Evolutionary conservation across 805 yeast genomes (phyloP).

Genomic region (Groenewaldozyma salmanticensis): DNA sequence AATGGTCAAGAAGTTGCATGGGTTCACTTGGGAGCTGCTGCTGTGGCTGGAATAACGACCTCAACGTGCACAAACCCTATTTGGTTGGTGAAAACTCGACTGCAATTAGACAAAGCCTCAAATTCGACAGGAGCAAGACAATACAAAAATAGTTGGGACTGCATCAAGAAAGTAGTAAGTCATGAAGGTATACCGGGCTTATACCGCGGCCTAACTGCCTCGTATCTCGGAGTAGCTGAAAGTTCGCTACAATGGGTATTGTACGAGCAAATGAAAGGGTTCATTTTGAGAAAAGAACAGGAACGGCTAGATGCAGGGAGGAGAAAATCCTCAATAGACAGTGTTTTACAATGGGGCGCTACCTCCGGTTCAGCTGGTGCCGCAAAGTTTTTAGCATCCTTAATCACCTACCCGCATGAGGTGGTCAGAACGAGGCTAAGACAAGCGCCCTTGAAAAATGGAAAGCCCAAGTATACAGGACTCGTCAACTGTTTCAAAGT

Average conservation of each 20-base stretch:
- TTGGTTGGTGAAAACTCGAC: slow-evolving; percentile 91
- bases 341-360: slow-evolving; percentile 82
- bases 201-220: slow-evolving; percentile 87
- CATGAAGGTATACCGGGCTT: slow-evolving; percentile 74
- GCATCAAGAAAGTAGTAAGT: slow-evolving; percentile 55
- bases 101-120: slow-evolving; percentile 69
- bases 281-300: slow-evolving; percentile 46
- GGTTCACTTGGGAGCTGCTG: slow-evolving; percentile 80
- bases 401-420: slow-evolving; percentile 94
- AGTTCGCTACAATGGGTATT: slow-evolving; percentile 93
- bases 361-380: slow-evolving; percentile 97
- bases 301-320: slow-evolving; percentile 29
- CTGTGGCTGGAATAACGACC: slow-evolving; percentile 86
- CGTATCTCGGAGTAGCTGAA: slow-evolving; percentile 88
- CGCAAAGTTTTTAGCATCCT: slow-evolving; percentile 87
- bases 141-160: slow-evolving; percentile 81
- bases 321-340: slow-evolving; percentile 41
- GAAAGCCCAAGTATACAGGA: slow-evolving; percentile 82
- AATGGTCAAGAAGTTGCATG: slow-evolving; percentile 71
- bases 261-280: slow-evolving; percentile 83
- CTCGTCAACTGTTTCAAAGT: slow-evolving; percentile 76
- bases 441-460: slow-evolving; percentile 81
- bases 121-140: slow-evolving; percentile 34
- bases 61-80: slow-evolving; percentile 96
- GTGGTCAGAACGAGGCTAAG: slow-evolving; percentile 92